Percentiles rank a stretch among this genome's conserved stretches.
phyloP scores from a whole-genome alignment of 1,139 yeast genomes.

The Debaryomyces subglobosus region DNA sequence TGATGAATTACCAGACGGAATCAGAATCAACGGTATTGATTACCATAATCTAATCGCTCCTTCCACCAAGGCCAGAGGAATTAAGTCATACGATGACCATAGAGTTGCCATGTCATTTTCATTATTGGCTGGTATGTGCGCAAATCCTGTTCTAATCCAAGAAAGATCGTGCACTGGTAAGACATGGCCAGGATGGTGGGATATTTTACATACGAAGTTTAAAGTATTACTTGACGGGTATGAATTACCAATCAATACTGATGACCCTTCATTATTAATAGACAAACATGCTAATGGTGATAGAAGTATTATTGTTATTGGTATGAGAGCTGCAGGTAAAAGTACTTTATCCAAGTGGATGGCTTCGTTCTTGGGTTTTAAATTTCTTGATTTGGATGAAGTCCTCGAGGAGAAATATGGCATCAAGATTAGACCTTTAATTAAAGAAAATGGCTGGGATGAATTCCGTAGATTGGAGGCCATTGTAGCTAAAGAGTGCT shows the following conservation, averaged over 20 bases:
- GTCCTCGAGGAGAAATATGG: constrained; percentile 61
- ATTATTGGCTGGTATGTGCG: constrained; percentile 64
- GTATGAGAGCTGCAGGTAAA: constrained; percentile 99
- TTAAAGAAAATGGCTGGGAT: constrained; percentile 82
- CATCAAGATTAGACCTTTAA: constrained; percentile 64
- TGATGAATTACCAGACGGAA: constrained; percentile 88
- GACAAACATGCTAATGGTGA: constrained; percentile 34
- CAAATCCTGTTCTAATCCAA: constrained; percentile 67
- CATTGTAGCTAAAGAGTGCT: constrained; percentile 53
- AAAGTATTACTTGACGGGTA: constrained; percentile 70
- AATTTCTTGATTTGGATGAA: constrained; percentile 76
- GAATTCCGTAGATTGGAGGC: constrained; percentile 75
- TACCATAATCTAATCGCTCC: constrained; percentile 54
- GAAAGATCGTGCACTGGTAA: constrained; percentile 94
- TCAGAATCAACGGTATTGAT: constrained; percentile 74
- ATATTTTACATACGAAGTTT: constrained; percentile 71
- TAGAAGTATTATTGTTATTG: constrained; percentile 78
- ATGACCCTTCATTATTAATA: constrained; percentile 17
- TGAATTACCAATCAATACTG: constrained; percentile 41
- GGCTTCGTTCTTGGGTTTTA: constrained; percentile 70
- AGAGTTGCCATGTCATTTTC: constrained; percentile 98
- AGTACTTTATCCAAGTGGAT: constrained; percentile 84
- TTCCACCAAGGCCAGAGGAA: constrained; percentile 50
- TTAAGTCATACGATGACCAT: constrained; percentile 89
- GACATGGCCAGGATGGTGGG: constrained; percentile 99